Base-by-base conservation (phyloP, 495 filamentous ascomycete genomes). In the Hyaloscypha finlandica region DNA sequence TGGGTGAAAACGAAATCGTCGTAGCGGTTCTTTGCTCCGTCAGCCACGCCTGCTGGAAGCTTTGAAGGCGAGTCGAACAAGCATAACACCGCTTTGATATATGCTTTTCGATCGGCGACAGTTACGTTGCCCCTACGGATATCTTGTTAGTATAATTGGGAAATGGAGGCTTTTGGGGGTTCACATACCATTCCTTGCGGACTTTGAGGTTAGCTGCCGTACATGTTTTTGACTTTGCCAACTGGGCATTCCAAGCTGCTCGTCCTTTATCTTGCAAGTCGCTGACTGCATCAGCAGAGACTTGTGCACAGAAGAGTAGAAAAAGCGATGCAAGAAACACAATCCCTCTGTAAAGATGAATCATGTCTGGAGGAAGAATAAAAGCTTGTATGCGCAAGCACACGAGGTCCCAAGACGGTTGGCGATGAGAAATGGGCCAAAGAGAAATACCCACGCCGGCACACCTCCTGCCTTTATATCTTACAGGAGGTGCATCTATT, bases 1-100 rank as follows among this genome's bases (percentile, higher is more conserved):
- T 93, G 91, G 14, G 55, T 60, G 9, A 53, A 48, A 54, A 88
- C 80, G 70, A 92, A 92, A 73, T 93, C 91, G 77, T 93, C 90
- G 68, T 86, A 91, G n/a, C 63, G 22, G 32, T 71, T 74, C 48
- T 70, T 74, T n/a, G 77, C 74, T 0, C 80, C 81, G 8, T 78
- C 74, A 30, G 42, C 56, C 8, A 77, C 63, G 5, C 66, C 63
- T 4, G 59, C 80, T 3, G 81, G 83, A 22, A 64, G 25, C 20
- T 61, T 64, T 3, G 86, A 72, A 0, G 89, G 86, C 67, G 81
- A 71, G 11, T 61, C 68, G 68, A 84, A 80, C n/a, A 93, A 71
- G 70, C 90, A 93, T 60, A 84, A 78, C 32, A 92, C 84, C 2
- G 90, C 86, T 30, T 83, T 74, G 69, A 88, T 88, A 68, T 90